Base-by-base conservation (phyloP, 257 asterid species). In the Phtheirospermum japonicum region DNA sequence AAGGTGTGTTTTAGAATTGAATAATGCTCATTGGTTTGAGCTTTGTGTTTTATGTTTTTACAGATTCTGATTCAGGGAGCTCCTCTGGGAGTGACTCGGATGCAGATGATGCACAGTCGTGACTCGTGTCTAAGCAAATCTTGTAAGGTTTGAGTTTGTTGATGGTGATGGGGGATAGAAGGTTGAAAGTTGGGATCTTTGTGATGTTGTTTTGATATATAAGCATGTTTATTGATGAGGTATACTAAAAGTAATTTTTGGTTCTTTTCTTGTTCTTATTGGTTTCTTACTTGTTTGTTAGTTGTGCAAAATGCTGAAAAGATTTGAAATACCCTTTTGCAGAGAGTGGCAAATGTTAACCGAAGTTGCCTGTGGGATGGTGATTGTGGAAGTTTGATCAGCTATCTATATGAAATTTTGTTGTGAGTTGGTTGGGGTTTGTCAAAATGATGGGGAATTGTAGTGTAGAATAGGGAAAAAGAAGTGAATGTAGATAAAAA, bases 1-100 rank as follows among this genome's bases (percentile, higher is more conserved):
- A n/a, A n/a, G n/a, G n/a, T n/a, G n/a, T n/a, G n/a, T n/a, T n/a
- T n/a, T n/a, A n/a, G n/a, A n/a, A n/a, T n/a, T 23, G 28, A 36
- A 73, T 67, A 69, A 43, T 54, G 79, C 79, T 83, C 78, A 80
- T 69, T 57, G 34, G 75, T 71, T 63, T 65, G 82, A 71, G 79
- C 72, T 77, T 78, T 7, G 11, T 0, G 12, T 1, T 52, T 31
- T 28, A 5, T 14, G 69, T 53, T 76, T 73, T 66, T 75, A 81
- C 97, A 92, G 99, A 84, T 89, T 93, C 99, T 5, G 97, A 86
- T 64, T 93, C 99, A n/a, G 95, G 97, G 75, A 89, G 96, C 77
- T 93, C 99, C 34, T 85, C 97, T 9, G 97, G 96, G 66, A 89
- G 99, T 70, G 97, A 89, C 51, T 89, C 99, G 0, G 96, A 83